Evolutionary conservation across 2,329 filamentous ascomycete genomes (phyloP).

Genomic region (Triangularia verruculosa): DNA sequence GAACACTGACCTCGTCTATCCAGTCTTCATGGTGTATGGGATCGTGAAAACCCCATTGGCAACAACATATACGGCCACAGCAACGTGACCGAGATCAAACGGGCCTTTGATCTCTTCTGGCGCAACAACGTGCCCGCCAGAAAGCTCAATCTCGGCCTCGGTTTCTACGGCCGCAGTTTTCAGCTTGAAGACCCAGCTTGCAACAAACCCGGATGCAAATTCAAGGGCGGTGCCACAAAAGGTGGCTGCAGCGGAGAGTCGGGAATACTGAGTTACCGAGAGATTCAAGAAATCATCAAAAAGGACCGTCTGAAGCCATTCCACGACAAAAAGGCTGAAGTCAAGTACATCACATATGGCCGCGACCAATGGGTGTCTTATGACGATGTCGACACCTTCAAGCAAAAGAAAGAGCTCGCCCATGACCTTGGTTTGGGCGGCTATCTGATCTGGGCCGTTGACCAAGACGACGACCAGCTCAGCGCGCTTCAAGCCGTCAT

Average conservation of each 20-base stretch:
- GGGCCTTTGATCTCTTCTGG: slow-evolving; percentile 46
- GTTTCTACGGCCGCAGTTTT: slow-evolving; percentile 44
- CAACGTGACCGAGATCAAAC: slow-evolving; percentile 48
- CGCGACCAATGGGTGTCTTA: slow-evolving; percentile 38
- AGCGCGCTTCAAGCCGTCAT: not conserved
- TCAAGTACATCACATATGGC: slow-evolving; percentile 33
- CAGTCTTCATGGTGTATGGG: slow-evolving; percentile 41
- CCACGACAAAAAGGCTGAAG: slow-evolving; percentile 30
- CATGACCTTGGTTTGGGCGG: slow-evolving; percentile 24
- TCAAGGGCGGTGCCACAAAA: slow-evolving; percentile 26
- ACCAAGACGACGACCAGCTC: slow-evolving; percentile 24
- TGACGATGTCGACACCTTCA: slow-evolving; percentile 36
- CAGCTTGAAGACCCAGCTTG: slow-evolving; percentile 29
- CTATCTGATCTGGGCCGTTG: slow-evolving; percentile 33
- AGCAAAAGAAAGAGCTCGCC: slow-evolving; percentile 28
- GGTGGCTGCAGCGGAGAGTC: slow-evolving; percentile 32
- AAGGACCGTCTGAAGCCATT: slow-evolving; percentile 21
- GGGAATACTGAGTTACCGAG: slow-evolving; percentile 33
- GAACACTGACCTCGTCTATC: slow-evolving; percentile 33
- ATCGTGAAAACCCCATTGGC: slow-evolving; percentile 32
- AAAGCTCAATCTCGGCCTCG: slow-evolving; percentile 44
- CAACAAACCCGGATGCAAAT: slow-evolving; percentile 31
- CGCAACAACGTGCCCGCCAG: slow-evolving; percentile 41
- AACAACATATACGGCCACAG: slow-evolving; percentile 39
- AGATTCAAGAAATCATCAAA: slow-evolving; percentile 33